Evolutionary conservation across 768 basidiomycete species (phyloP), one percentile per base, ranked within the genome.

Genomic region (Glaciozyma martinii): DNA sequence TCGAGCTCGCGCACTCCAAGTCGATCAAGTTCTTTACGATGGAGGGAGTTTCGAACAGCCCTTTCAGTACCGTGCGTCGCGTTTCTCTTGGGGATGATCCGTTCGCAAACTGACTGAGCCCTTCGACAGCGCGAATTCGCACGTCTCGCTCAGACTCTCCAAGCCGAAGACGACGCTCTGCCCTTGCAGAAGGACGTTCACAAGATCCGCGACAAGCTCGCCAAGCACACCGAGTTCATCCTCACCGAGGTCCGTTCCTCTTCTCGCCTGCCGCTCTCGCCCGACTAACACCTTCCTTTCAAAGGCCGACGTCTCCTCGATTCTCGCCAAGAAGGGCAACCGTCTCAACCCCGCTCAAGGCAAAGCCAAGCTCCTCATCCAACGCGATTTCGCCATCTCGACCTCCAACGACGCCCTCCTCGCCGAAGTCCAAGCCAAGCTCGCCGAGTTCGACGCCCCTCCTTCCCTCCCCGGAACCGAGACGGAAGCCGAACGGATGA

Each of bases 31-130:
- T 76, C 1, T 91, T 87, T 72, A 75, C 76, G 5, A 91, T 99
- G 86, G 89, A 91, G 74, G 87, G 86, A 70, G 84, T 94, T 12
- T 94, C 90, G 10, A 94, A 97, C 74, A 77, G 82, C 1, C 62
- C 77, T 5, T 86, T 90, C 63, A 78, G 77, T 16, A 76, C 79
- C 66, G 93, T 92, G 56, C 58, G 84, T 80, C 9, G 19, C 23
- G 16, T n/a, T 12, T 2, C 25, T 16, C 7, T n/a, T 52, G 23
- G 10, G 43, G 2, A 23, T 44, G 8, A 27, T 46, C 25, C 25
- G 56, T 30, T 33, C 30, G 23, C 25, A 29, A 5, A n/a, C 66
- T 32, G 13, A n/a, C 40, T 54, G 16, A 53, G 49, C 7, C 43
- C 65, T 59, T 44, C 10, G 70, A 55, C 74, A 90, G 88, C 81